These are phyloP conservation scores for Areca catechu DNA, from an alignment of 176 grass and related monocot genomes.

Conservation along the genomic window DNA sequence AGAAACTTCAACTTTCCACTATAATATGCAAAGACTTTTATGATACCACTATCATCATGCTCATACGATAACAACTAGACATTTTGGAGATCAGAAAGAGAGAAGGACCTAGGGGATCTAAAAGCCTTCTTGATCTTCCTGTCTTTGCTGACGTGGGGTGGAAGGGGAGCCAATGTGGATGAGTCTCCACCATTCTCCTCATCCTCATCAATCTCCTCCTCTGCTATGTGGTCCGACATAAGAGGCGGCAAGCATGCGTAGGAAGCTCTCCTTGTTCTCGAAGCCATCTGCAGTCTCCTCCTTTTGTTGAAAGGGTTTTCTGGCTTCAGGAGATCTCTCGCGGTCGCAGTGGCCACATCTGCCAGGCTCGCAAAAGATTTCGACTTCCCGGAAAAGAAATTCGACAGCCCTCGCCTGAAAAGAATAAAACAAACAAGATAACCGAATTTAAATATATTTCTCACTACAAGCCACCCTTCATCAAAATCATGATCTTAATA, in stretches of 20 bases:
- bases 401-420: slow-evolving; percentile 79
- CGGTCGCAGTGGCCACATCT: slow-evolving; percentile 34
- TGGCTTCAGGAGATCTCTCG: slow-evolving; percentile 65
- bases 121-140: slow-evolving; percentile 17
- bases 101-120: slow-evolving; percentile 29
- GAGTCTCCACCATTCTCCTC: not conserved
- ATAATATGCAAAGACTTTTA: not conserved
- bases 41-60: no score
- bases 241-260: slow-evolving; percentile 45
- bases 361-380: slow-evolving; percentile 83
- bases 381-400: slow-evolving; percentile 94
- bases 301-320: slow-evolving; percentile 98
- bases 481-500: no score
- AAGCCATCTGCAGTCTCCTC: slow-evolving; percentile 49
- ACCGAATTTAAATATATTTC: no score
- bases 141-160: not conserved
- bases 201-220: slow-evolving; percentile 18
- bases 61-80: not conserved
- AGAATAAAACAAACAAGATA: not conserved
- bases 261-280: slow-evolving; percentile 44
- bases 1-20: not conserved
- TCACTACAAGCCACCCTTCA: no score
- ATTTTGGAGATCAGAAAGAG: slow-evolving; percentile 36
- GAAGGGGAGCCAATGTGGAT: not conserved
- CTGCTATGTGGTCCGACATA: slow-evolving; percentile 5